Base-by-base conservation (phyloP, 164 flowering plant genomes). In the Berberis thunbergii region DNA sequence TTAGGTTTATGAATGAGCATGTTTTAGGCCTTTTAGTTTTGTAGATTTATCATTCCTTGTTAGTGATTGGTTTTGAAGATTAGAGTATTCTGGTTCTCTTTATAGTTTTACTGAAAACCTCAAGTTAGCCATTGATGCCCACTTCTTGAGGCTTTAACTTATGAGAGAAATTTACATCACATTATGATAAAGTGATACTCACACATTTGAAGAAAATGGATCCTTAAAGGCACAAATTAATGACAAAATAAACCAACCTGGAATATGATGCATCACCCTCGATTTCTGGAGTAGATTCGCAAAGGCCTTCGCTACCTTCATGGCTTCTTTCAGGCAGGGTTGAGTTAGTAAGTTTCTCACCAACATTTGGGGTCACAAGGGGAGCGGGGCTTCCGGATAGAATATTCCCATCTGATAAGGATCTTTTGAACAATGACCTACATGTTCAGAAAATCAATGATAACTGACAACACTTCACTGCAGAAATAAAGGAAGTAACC, bases 321-420 rank as follows among this genome's bases (percentile, higher is more conserved):
- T 76, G 74, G 2, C 43, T 66, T 1, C 67, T 72, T 39, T 70
- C 83, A 57, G 78, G 71, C 75, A 62, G 59, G 62, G 64, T 62
- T 41, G 59, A 67, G 64, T 62, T 70, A 67, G 49, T 4, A 46
- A 46, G 49, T 55, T 74, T 72, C 66, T 76, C 63, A 49, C 68
- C 75, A 59, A 66, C 63, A 64, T 67, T 70, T 62, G 73, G 49
- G 49, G 65, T 67, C 41, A 74, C 73, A 6, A 68, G 57, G 59
- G 79, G 78, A 41, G 85, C 72, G 68, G 74, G 75, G 63, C 79
- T 82, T 65, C 81, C 84, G 64, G 72, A 74, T 10, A 79, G 77
- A 67, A 94, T 78, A 73, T 87, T 87, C 43, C 94, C 97, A 75
- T 86, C 99, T 44, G 97, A 94, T 43, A 91, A 65, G 10, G 99